phyloP scores from a whole-genome alignment of 2,329 filamentous ascomycete species.

The Westerdykella sp. region DNA sequence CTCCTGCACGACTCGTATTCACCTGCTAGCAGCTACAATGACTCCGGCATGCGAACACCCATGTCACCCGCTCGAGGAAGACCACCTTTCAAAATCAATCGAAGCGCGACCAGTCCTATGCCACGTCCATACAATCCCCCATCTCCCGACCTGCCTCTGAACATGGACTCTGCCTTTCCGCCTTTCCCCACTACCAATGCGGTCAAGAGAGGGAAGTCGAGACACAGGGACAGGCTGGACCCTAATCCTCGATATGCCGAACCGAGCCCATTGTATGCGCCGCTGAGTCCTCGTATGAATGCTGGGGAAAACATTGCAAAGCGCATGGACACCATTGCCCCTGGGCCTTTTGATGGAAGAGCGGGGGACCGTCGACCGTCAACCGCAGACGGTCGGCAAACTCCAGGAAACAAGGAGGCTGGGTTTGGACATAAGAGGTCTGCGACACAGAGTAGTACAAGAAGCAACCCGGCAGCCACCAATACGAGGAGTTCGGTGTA shows the following conservation, averaged over 20 bases:
- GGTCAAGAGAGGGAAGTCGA: slow-evolving; percentile 18
- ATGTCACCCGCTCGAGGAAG: slow-evolving; percentile 17
- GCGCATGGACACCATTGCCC: slow-evolving; percentile 60
- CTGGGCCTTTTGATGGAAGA: slow-evolving; percentile 57
- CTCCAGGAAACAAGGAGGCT: slow-evolving; percentile 17
- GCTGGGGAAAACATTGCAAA: slow-evolving; percentile 47
- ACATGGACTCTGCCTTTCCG: slow-evolving; percentile 49
- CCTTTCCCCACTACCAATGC: slow-evolving; percentile 44
- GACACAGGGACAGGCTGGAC: slow-evolving; percentile 18
- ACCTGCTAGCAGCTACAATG: slow-evolving; percentile 24
- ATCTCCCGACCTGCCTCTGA: slow-evolving; percentile 27
- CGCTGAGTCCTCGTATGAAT: slow-evolving; percentile 44
- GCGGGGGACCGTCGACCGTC: slow-evolving; percentile 26
- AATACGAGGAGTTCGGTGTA: slow-evolving; percentile 23
- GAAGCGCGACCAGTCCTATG: slow-evolving; percentile 32
- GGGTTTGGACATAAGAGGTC: slow-evolving; percentile 31
- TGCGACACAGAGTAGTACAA: slow-evolving; percentile 29
- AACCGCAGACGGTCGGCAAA: slow-evolving; percentile 30
- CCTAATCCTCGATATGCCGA: slow-evolving; percentile 25
- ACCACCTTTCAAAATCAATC: slow-evolving; percentile 26
- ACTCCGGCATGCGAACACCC: slow-evolving; percentile 20
- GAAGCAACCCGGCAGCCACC: slow-evolving; percentile 21
- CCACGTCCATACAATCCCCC: slow-evolving; percentile 28
- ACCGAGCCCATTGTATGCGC: slow-evolving; percentile 39
- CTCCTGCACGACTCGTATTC: slow-evolving; percentile 18